Conservation (phyloP, 331 rosid genomes). For the Pyrus hybrid region DNA sequence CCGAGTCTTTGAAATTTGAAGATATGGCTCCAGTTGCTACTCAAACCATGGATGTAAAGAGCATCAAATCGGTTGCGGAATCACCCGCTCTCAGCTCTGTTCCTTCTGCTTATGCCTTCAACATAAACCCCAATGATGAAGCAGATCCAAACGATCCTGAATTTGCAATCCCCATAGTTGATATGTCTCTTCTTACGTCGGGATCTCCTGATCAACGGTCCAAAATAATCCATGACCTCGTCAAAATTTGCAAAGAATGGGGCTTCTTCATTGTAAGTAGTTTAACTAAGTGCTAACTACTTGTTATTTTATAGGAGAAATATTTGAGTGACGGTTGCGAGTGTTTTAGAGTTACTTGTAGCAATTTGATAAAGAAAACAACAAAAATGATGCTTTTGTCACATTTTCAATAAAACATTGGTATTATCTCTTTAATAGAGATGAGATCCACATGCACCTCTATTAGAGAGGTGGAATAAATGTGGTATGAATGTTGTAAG, state of each 20-base stretch:
- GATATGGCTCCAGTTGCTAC: background rate
- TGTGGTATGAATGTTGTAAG: too few species aligned
- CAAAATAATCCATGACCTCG: constrained; percentile 13
- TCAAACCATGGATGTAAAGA: background rate
- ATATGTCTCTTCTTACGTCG: constrained; percentile 13
- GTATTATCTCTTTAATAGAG: too few species aligned
- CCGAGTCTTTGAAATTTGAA: background rate
- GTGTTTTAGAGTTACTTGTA: background rate
- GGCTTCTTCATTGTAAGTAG: background rate
- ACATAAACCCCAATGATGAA: background rate
- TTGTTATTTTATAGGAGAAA: too few species aligned
- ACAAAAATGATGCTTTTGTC: too few species aligned
- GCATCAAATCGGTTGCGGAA: background rate
- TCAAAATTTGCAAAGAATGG: constrained; percentile 7
- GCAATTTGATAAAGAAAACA: too few species aligned
- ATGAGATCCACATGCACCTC: rapidly evolving
- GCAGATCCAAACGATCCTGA: background rate
- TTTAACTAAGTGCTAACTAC: too few species aligned
- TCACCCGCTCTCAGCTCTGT: background rate
- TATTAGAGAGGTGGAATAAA: too few species aligned
- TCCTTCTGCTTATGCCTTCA: background rate
- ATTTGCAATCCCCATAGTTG: constrained; percentile 9
- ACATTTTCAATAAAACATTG: too few species aligned
- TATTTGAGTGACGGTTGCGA: too few species aligned
- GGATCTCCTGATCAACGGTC: constrained; percentile 6